Conservation (phyloP, 2,329 filamentous ascomycete genomes). For the Pseudocercospora fijiensis region DNA sequence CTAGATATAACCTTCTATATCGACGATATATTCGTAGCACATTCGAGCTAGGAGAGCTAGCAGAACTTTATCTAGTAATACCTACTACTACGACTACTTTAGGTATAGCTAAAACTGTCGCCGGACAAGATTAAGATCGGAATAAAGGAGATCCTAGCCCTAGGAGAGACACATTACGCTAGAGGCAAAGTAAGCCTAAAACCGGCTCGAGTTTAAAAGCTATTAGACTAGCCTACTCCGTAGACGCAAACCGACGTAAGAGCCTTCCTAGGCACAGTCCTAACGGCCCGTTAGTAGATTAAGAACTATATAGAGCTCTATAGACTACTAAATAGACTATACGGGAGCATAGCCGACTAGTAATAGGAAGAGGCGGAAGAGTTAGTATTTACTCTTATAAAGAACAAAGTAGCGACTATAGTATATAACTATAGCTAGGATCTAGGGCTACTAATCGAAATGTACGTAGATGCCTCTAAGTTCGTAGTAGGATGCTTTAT, state of each 20-base stretch:
- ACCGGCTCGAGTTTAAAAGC: background rate
- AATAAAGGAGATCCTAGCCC: slow-evolving; percentile 1
- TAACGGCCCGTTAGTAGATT: background rate
- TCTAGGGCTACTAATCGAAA: background rate
- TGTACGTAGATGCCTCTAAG: slow-evolving; percentile 1
- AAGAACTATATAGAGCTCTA: background rate
- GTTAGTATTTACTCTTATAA: background rate
- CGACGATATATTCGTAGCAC: background rate
- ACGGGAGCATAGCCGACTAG: background rate
- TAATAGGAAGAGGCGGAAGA: slow-evolving; percentile 2
- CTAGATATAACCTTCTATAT: slow-evolving; percentile 12
- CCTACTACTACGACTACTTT: slow-evolving; percentile 1
- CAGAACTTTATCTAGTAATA: slow-evolving; percentile 3
- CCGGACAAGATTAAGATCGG: slow-evolving; percentile 8
- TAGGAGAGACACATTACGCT: background rate
- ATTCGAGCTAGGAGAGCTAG: background rate
- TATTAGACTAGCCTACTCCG: background rate
- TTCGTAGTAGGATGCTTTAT: background rate
- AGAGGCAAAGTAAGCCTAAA: background rate
- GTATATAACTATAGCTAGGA: slow-evolving; percentile 2
- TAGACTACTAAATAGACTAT: background rate
- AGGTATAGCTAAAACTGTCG: background rate
- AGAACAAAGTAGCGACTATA: background rate
- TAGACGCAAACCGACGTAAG: background rate
- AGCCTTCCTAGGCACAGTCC: background rate